Base-by-base conservation (phyloP, 805 yeast species). In the Saccharomycopsis oosterbeekiorum region DNA sequence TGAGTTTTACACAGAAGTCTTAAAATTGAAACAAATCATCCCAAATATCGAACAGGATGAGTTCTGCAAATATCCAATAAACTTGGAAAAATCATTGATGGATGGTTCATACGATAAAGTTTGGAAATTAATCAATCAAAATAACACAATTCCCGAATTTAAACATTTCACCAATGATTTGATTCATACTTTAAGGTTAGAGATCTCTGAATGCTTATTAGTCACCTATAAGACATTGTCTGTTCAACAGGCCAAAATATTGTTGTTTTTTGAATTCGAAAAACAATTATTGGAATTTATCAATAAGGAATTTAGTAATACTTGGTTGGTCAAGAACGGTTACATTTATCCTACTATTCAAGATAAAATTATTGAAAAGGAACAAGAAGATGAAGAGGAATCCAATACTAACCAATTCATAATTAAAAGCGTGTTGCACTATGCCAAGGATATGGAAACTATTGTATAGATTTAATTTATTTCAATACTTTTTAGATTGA, bases 31-130 rank as follows among this genome's bases (percentile, higher is more conserved):
- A 19, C 70, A 71, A 64, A 60, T 57, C 15, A 36, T 74, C 55
- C 78, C 75, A 64, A 78, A 79, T 59, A 76, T 83, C 64, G 93
- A 89, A 67, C 77, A 79, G 41, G 96, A 89, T 71, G 77, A 80
- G 66, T 89, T 80, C 71, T 77, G 93, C 67, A 81, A 83, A 56
- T 91, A 91, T 71, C 98, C 98, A 26, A 85, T 93, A 59, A 84
- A 85, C 67, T 84, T 94, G 68, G 98, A 94, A 72, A 85, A 89
- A 66, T 89, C 96, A 87, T 81, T 94, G 66, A 90, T 93, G 86
- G 98, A 94, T 75, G 99, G 99, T 53, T 88, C 93, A 66, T 94
- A 92, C 74, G 94, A 90, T 73, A 89, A 89, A 73, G 93, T 92
- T 55, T 88, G 94, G 87, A 85, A 83, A 67, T 79, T 88, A 60